Conservation (phyloP, 495 filamentous ascomycete genomes). For the Tuber borchii region DNA sequence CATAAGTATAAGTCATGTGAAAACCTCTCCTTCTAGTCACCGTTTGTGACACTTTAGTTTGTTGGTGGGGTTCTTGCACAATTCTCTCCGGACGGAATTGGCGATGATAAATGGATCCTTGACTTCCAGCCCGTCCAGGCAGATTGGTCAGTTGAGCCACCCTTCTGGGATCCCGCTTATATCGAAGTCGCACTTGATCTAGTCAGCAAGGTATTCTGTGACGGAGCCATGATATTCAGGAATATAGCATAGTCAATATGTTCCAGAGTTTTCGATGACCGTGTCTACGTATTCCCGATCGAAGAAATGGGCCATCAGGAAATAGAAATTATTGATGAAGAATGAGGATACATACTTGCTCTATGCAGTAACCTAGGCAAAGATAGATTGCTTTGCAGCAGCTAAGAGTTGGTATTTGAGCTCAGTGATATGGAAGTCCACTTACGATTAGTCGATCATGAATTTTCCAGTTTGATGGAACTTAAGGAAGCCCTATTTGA, state of each 20-base stretch:
- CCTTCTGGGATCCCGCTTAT: constrained; percentile 57
- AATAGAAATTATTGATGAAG: constrained; percentile 61
- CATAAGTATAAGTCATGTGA: too few relatives aligned
- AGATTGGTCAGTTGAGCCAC: constrained; percentile 52
- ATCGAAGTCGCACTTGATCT: constrained; percentile 52
- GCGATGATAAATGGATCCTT: constrained; percentile 41
- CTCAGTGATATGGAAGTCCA: constrained; percentile 58
- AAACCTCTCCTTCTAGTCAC: too few relatives aligned
- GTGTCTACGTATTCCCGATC: constrained; percentile 59
- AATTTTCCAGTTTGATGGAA: constrained; percentile 55
- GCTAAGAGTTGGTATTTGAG: constrained; percentile 54
- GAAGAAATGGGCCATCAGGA: constrained; percentile 56
- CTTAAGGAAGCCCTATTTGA: constrained; percentile 61
- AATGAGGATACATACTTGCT: constrained; percentile 59
- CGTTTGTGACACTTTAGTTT: too few relatives aligned
- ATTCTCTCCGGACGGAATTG: constrained; percentile 31
- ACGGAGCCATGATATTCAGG: constrained; percentile 48
- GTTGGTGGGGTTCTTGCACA: constrained; percentile 17
- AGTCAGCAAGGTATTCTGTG: constrained; percentile 53
- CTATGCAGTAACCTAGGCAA: constrained; percentile 60
- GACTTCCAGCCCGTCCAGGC: constrained; percentile 43
- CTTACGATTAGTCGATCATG: constrained; percentile 57
- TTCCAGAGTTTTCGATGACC: constrained; percentile 54
- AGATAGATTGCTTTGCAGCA: constrained; percentile 51
- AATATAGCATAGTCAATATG: constrained; percentile 56